Percentiles rank a stretch among this genome's conserved stretches.
Conservation (phyloP, 2,329 filamentous ascomycete species). For the Scorias spongiosa region DNA sequence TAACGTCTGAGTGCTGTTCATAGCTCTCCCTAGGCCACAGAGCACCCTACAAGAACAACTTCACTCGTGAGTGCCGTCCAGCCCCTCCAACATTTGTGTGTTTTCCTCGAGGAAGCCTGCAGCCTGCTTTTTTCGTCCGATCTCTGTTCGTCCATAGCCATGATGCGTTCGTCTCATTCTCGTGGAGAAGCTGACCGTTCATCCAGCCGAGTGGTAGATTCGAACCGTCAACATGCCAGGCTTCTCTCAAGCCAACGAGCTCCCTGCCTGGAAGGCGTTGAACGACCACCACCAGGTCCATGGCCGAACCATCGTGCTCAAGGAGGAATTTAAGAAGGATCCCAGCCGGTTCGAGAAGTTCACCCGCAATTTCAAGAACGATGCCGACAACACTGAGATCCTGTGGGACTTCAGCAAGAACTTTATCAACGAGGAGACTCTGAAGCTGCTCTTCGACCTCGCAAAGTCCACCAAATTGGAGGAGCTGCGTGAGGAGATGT, state of each 20-base stretch:
- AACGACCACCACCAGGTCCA: conserved; percentile 77
- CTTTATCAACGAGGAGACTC: conserved; percentile 85
- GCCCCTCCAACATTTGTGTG: no score
- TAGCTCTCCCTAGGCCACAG: no score
- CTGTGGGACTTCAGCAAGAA: conserved; percentile 99
- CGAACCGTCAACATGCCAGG: conserved; percentile 29
- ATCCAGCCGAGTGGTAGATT: no score
- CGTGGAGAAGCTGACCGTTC: no score
- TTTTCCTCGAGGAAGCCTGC: no score
- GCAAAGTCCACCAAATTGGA: conserved; percentile 83
- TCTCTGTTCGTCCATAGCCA: no score
- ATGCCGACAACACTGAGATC: conserved; percentile 67
- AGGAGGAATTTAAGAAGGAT: conserved; percentile 83
- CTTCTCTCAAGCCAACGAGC: conserved; percentile 73
- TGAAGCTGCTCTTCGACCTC: conserved; percentile 72
- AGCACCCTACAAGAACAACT: no score
- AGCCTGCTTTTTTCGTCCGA: no score
- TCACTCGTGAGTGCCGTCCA: no score
- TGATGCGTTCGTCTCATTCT: no score
- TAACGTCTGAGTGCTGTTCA: no score
- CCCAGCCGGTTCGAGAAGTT: conserved; percentile 81
- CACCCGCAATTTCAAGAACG: conserved; percentile 67
- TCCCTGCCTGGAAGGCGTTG: conserved; percentile 77
- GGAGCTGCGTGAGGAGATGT: conserved; percentile 94
- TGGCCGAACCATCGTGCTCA: conserved; percentile 80